These are phyloP conservation scores for Pancytospora philotis DNA, from an alignment of 371 early-diverging fungal genomes.

Conservation along the genomic window DNA sequence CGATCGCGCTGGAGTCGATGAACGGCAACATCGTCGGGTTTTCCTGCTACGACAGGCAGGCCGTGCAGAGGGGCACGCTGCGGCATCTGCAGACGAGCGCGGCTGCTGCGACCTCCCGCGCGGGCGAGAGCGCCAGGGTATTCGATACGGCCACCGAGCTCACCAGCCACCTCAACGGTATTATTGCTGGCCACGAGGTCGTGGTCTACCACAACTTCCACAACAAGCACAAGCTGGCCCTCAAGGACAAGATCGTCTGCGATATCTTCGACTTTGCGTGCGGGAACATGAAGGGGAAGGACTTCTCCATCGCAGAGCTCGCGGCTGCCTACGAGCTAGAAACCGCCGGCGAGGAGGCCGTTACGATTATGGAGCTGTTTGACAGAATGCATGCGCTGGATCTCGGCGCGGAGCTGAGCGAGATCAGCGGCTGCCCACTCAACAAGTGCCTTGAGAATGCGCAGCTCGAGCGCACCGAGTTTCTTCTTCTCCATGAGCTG, in stretches of 20 bases:
- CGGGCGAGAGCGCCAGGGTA: background rate
- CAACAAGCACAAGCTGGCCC: background rate
- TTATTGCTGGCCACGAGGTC: constrained; percentile 30
- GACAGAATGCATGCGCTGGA: constrained; percentile 39
- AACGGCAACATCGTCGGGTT: constrained; percentile 17
- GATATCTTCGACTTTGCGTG: constrained; percentile 45
- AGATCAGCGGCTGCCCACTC: constrained; percentile 54
- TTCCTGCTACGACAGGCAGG: constrained; percentile 6
- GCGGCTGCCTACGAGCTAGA: background rate
- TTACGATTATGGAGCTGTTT: constrained; percentile 40
- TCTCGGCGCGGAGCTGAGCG: constrained; percentile 53
- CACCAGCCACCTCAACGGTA: constrained; percentile 6
- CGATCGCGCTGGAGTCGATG: constrained; percentile 19
- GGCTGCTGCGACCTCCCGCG: background rate
- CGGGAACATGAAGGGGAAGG: constrained; percentile 42
- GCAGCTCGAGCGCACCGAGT: constrained; percentile 94
- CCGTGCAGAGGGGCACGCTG: background rate
- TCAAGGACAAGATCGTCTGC: constrained; percentile 32
- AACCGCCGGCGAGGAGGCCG: constrained; percentile 8
- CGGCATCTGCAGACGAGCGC: background rate
- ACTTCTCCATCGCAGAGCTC: constrained; percentile 48
- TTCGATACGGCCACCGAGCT: constrained; percentile 6
- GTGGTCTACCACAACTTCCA: constrained; percentile 42
- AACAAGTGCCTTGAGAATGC: constrained; percentile 71
- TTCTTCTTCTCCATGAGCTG: constrained; percentile 86